These are phyloP conservation scores for Stipa capillata DNA, from an alignment of 176 grass and related monocot genomes.

Conservation along the genomic window DNA sequence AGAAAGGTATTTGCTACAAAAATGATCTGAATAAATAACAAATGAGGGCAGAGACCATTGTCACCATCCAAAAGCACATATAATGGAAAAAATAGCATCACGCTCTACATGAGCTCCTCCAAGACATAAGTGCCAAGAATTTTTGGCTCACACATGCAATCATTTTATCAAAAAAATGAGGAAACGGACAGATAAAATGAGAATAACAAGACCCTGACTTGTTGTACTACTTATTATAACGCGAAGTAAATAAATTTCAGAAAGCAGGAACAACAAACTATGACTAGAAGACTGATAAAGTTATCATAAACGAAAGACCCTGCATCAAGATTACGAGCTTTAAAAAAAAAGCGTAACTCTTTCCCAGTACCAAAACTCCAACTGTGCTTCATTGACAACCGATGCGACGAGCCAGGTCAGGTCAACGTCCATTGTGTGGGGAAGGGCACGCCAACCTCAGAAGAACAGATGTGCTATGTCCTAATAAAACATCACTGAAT, in stretches of 20 bases:
- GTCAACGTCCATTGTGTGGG: not conserved
- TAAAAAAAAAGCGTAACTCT: not conserved
- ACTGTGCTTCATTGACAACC: not conserved
- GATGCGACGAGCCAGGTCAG: not conserved
- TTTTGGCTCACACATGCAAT: not conserved
- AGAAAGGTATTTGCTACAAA: not conserved
- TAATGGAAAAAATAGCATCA: not conserved
- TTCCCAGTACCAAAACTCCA: not conserved
- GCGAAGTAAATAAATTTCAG: not conserved
- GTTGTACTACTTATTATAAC: not conserved
- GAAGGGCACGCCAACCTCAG: not conserved
- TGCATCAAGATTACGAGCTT: not conserved
- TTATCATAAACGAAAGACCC: not conserved
- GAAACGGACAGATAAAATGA: not conserved
- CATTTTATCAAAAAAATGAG: not conserved
- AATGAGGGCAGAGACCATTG: not conserved
- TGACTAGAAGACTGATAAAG: not conserved
- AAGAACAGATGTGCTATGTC: not conserved
- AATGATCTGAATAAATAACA: not conserved
- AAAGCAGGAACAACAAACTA: not conserved
- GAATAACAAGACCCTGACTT: not conserved
- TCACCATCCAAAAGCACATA: not conserved
- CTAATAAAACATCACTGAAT: not conserved
- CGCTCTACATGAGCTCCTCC: not conserved
- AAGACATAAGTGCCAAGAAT: not conserved